A percentile compares a stretch with the other conserved stretches of the same genome.
phyloP scores from a whole-genome alignment of 169 alveolate genomes.

The Plasmodium fragile region DNA sequence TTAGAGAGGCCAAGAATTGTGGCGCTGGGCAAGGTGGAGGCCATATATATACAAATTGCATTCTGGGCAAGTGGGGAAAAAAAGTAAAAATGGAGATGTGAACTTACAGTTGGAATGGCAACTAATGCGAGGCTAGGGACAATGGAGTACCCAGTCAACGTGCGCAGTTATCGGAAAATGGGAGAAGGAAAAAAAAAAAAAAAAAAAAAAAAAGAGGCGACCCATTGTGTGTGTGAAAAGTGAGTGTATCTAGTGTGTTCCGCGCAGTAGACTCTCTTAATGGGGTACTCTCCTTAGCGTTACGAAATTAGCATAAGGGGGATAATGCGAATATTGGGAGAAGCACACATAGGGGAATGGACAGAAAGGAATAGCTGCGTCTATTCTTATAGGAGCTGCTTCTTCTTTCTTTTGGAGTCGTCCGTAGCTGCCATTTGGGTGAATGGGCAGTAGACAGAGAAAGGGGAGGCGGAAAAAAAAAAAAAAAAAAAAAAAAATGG shows the following conservation, averaged over 20 bases:
- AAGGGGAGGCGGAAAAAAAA: not conserved
- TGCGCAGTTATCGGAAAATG: not conserved
- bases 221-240: not conserved
- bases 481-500: conserved; percentile 23
- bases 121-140: not conserved
- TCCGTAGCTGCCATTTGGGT: not conserved
- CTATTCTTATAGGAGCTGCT: not conserved
- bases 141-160: not conserved
- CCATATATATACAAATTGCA: not conserved
- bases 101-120: not conserved
- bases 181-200: not conserved
- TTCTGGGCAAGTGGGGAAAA: not conserved
- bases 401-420: not conserved
- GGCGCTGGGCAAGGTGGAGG: not conserved
- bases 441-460: not conserved
- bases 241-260: not conserved
- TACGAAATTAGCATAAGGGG: not conserved
- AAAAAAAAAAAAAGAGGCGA: not conserved
- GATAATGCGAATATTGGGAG: not conserved
- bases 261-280: not conserved
- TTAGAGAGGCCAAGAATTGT: not conserved
- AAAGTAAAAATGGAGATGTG: not conserved
- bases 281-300: not conserved
- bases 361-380: not conserved
- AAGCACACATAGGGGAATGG: not conserved